phyloP scores from a whole-genome alignment of 2,329 filamentous ascomycete species.

The Grosmannia clavigera region DNA sequence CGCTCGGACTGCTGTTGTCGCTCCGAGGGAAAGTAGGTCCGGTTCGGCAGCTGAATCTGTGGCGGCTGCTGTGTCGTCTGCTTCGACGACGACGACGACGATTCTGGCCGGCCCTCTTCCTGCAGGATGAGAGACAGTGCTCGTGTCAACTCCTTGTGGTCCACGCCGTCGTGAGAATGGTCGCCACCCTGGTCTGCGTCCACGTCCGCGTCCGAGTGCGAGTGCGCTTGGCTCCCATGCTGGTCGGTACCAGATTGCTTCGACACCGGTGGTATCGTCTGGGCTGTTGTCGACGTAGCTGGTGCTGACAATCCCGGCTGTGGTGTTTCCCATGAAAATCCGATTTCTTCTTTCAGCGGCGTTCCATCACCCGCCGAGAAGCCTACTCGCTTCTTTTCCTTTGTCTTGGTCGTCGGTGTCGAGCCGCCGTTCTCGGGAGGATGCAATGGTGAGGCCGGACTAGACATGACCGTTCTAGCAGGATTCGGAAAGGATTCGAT shows the following conservation, averaged over 20 bases:
- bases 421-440: neutral
- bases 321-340: neutral
- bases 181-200: neutral
- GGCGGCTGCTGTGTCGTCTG: neutral
- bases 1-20: constrained; percentile 18
- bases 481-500: neutral
- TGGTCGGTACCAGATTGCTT: neutral
- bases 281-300: neutral
- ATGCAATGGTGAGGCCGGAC: neutral
- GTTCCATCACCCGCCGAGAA: constrained; percentile 8
- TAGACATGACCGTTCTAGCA: constrained; percentile 6
- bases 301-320: neutral
- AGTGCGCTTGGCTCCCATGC: neutral
- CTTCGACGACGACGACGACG: neutral
- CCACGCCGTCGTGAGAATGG: constrained; percentile 8
- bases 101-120: neutral
- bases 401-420: constrained; percentile 7
- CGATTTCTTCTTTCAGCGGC: neutral
- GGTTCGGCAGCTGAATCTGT: constrained; percentile 3
- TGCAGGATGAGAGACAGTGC: constrained; percentile 11
- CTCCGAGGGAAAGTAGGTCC: constrained; percentile 9
- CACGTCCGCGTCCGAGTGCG: too few species aligned
- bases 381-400: constrained; percentile 15
- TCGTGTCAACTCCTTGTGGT: constrained; percentile 11
- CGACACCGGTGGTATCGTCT: neutral